phyloP scores from a whole-genome alignment of 441 rosid species.

The Populus trichocarpa region DNA sequence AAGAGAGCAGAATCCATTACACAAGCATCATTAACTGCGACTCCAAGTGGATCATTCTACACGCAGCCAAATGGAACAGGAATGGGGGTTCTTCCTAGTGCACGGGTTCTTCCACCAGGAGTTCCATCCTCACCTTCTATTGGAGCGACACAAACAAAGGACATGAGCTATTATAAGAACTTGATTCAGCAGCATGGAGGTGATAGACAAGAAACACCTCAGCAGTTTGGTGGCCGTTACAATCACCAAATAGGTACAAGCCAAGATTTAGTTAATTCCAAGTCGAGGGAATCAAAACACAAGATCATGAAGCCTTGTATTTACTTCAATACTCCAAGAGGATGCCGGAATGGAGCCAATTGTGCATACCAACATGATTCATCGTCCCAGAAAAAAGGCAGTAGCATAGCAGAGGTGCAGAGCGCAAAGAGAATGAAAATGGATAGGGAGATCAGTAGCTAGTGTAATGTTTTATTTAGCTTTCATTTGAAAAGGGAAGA shows the following conservation, averaged over 20 bases:
- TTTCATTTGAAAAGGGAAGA: constrained; percentile 22
- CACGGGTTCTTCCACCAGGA: constrained; percentile 29
- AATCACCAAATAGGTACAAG: constrained; percentile 42
- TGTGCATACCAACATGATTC: constrained; percentile 81
- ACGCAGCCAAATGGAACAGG: constrained; percentile 45
- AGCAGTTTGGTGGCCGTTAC: constrained; percentile 38
- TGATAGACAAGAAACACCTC: constrained; percentile 64
- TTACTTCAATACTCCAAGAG: constrained; percentile 83
- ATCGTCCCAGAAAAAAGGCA: constrained; percentile 48
- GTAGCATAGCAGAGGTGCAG: constrained; percentile 44
- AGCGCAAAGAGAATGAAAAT: constrained; percentile 81
- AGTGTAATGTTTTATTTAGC: constrained; percentile 13
- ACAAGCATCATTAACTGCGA: constrained; percentile 29
- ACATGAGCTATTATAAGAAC: constrained; percentile 76
- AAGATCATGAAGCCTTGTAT: constrained; percentile 89
- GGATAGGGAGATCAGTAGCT: constrained; percentile 78
- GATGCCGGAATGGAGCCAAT: constrained; percentile 88
- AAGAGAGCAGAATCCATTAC: constrained; percentile 38
- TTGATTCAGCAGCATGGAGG: constrained; percentile 96
- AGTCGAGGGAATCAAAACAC: constrained; percentile 54
- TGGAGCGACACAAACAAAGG: constrained; percentile 54
- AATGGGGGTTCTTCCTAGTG: constrained; percentile 25
- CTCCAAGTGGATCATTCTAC: constrained; percentile 48
- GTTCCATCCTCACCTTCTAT: constrained; percentile 37
- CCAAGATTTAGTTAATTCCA: constrained; percentile 51